Evolutionary conservation across 768 basidiomycete genomes (phyloP).

Genomic region (Termitomyces sp.): DNA sequence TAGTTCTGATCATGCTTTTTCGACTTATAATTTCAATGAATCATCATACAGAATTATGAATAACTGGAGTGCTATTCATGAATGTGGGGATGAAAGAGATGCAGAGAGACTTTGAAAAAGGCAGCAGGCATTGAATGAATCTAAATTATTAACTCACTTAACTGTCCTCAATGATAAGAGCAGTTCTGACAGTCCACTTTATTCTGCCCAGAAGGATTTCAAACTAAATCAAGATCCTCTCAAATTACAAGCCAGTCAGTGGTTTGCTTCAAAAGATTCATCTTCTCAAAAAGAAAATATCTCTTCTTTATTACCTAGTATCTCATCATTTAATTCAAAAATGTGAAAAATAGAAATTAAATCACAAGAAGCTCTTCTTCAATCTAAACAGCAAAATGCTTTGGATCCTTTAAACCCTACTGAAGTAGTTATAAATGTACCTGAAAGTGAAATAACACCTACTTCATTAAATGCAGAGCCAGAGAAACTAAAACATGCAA

Average conservation of each 20-base stretch:
- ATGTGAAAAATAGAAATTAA: background rate
- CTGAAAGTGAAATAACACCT: background rate
- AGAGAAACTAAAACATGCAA: too few species aligned
- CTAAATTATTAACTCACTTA: background rate
- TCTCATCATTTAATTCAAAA: background rate
- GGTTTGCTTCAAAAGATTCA: background rate
- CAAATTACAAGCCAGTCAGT: background rate
- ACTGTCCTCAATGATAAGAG: background rate
- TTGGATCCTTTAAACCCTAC: background rate
- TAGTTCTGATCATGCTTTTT: background rate
- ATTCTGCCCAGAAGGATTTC: background rate
- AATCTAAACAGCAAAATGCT: background rate
- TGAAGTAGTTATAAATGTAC: too few species aligned
- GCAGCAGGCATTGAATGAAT: background rate
- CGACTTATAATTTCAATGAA: background rate
- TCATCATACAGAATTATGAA: background rate
- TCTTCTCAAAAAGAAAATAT: background rate
- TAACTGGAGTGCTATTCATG: background rate
- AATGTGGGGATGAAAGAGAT: conserved; percentile 27
- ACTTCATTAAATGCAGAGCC: too few species aligned
- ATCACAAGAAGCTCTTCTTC: background rate
- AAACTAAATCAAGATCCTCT: background rate
- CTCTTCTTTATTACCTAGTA: background rate
- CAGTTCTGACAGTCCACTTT: background rate
- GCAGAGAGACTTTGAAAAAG: conserved; percentile 23